These are phyloP conservation scores for Berberis vulgaris DNA, from an alignment of 164 flowering plant genomes.

Conservation along the genomic window DNA sequence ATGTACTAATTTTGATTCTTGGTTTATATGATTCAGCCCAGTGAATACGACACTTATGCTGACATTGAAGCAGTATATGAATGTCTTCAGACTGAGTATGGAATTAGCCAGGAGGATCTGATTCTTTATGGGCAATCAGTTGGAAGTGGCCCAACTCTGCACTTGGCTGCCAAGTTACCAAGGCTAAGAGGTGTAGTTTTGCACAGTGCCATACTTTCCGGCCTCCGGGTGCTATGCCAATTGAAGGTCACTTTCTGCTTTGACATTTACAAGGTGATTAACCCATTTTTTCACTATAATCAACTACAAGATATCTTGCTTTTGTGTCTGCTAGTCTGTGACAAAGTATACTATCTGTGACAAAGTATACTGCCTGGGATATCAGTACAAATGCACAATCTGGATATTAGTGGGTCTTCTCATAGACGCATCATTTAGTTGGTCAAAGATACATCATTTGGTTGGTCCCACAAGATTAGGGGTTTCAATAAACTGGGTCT, in stretches of 20 bases:
- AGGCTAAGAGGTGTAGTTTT: constrained; percentile 90
- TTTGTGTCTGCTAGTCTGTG: too few relatives aligned
- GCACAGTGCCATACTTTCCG: constrained; percentile 95
- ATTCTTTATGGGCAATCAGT: constrained; percentile 97
- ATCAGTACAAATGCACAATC: background rate
- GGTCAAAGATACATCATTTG: too few relatives aligned
- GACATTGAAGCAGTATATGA: constrained; percentile 96
- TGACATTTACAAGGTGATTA: constrained; percentile 76
- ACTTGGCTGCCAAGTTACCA: constrained; percentile 91
- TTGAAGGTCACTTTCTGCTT: constrained; percentile 59
- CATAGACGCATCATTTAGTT: background rate
- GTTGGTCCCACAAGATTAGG: too few relatives aligned
- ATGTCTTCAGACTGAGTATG: constrained; percentile 85
- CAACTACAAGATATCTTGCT: too few relatives aligned
- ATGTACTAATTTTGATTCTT: constrained; percentile 2
- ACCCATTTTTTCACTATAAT: background rate
- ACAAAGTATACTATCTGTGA: too few relatives aligned
- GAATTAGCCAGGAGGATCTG: constrained; percentile 78
- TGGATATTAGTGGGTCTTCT: background rate
- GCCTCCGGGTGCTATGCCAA: constrained; percentile 93
- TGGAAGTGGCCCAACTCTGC: constrained; percentile 97
- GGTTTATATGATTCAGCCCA: constrained; percentile 54
- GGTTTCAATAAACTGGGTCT: too few relatives aligned
- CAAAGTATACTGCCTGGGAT: background rate
- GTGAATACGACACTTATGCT: constrained; percentile 89